Percentiles rank a stretch among this genome's conserved stretches.
phyloP scores from a whole-genome alignment of 208 protist genomes.

The Leishmania tarentolae region DNA sequence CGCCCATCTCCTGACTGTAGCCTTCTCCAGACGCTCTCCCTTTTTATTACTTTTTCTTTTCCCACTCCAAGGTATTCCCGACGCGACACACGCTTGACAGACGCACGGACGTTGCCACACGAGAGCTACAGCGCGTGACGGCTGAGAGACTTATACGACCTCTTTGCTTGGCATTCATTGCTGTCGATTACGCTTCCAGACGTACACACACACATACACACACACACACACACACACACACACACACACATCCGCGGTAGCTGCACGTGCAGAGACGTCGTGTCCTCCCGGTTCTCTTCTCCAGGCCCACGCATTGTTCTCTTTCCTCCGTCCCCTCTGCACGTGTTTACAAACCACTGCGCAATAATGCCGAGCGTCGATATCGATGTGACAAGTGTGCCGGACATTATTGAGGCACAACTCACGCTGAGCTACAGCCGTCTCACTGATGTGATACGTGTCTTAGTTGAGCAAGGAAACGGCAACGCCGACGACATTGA shows the following conservation, averaged over 20 bases:
- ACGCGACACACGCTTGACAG: neutral
- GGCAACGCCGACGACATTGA: constrained; percentile 79
- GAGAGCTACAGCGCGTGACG: neutral
- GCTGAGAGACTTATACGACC: neutral
- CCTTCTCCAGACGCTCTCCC: neutral
- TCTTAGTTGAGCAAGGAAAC: constrained; percentile 87
- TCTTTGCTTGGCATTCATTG: neutral
- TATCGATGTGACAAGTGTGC: constrained; percentile 70
- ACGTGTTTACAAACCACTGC: neutral
- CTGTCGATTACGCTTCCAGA: neutral
- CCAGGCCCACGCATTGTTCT: neutral
- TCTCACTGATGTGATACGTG: constrained; percentile 72
- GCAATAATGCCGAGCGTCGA: constrained; percentile 68
- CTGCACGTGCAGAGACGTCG: neutral
- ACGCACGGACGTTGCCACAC: neutral
- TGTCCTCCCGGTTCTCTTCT: neutral
- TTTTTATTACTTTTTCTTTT: neutral
- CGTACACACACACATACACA: neutral
- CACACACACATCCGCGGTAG: neutral
- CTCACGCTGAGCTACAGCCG: constrained; percentile 90
- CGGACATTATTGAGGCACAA: constrained; percentile 92
- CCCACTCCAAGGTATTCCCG: constrained; percentile 1
- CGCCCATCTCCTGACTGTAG: neutral
- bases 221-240: neutral
- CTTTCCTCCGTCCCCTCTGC: neutral